phyloP scores from a whole-genome alignment of 2,329 filamentous ascomycete genomes.

The Trichoderma sp. region DNA sequence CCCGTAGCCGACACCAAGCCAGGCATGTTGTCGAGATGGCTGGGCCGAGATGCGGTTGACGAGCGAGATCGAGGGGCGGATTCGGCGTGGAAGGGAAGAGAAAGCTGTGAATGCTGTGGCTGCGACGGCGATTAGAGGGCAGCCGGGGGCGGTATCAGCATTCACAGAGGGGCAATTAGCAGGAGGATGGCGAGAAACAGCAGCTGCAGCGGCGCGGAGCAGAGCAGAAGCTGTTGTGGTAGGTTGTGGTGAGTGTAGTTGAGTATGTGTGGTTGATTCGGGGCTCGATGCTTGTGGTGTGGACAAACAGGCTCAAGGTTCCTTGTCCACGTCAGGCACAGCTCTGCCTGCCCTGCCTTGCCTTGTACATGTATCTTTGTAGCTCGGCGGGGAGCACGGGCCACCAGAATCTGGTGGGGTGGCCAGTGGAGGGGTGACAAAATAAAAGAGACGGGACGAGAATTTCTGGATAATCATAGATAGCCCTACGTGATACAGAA shows the following conservation, averaged over 20 bases:
- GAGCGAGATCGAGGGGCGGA: constrained; percentile 15
- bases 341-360: constrained; percentile 48
- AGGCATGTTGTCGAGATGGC: constrained; percentile 64
- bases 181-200: constrained; percentile 30
- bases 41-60: constrained; percentile 10
- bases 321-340: constrained; percentile 50
- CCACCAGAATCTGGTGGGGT: constrained; percentile 29
- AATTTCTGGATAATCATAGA: background rate
- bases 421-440: background rate
- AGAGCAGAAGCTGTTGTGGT: constrained; percentile 2
- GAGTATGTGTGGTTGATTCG: constrained; percentile 28
- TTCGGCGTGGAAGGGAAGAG: constrained; percentile 22
- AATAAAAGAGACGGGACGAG: constrained; percentile 4
- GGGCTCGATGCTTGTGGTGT: constrained; percentile 36
- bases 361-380: constrained; percentile 33
- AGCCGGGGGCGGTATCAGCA: background rate
- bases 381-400: constrained; percentile 33
- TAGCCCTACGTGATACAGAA: background rate
- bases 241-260: background rate
- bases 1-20: constrained; percentile 92
- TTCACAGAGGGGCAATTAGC: background rate
- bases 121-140: background rate
- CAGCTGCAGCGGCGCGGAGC: constrained; percentile 13
- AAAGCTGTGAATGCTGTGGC: background rate
- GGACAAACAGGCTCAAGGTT: constrained; percentile 32